These are phyloP conservation scores for Erodium moschatum DNA, from an alignment of 441 rosid genomes.

Conservation along the genomic window DNA sequence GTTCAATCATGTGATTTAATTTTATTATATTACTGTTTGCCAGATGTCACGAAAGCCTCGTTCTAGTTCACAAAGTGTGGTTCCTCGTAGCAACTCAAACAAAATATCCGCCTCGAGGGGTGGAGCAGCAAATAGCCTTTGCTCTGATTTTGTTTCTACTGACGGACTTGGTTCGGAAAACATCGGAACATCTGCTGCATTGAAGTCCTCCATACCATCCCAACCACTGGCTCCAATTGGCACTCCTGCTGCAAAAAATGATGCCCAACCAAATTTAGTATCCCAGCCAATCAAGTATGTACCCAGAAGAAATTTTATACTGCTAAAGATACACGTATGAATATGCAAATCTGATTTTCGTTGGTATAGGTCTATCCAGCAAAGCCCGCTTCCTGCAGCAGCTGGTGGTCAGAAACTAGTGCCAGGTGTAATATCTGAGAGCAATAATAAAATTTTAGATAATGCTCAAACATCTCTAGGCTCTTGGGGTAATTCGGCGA, in stretches of 20 bases:
- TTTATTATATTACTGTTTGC: constrained; percentile 22
- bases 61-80: constrained; percentile 32
- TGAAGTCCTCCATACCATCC: constrained; percentile 29
- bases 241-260: constrained; percentile 55
- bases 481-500: constrained; percentile 61
- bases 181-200: constrained; percentile 36
- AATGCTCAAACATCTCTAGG: constrained; percentile 54
- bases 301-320: constrained; percentile 13
- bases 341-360: constrained; percentile 19
- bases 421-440: constrained; percentile 43
- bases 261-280: constrained; percentile 39
- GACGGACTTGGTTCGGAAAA: constrained; percentile 33
- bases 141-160: constrained; percentile 30
- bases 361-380: constrained; percentile 45
- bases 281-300: constrained; percentile 51
- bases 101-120: constrained; percentile 34
- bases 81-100: constrained; percentile 29
- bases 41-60: constrained; percentile 59
- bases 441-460: constrained; percentile 49
- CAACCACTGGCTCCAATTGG: constrained; percentile 76
- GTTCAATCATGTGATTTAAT: constrained; percentile 11
- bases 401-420: constrained; percentile 38
- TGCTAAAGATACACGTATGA: constrained; percentile 9
- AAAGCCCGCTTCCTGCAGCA: constrained; percentile 31
- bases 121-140: constrained; percentile 33